Base-by-base conservation (phyloP, 257 asterid genomes). In the Lithospermum erythrorhizon region DNA sequence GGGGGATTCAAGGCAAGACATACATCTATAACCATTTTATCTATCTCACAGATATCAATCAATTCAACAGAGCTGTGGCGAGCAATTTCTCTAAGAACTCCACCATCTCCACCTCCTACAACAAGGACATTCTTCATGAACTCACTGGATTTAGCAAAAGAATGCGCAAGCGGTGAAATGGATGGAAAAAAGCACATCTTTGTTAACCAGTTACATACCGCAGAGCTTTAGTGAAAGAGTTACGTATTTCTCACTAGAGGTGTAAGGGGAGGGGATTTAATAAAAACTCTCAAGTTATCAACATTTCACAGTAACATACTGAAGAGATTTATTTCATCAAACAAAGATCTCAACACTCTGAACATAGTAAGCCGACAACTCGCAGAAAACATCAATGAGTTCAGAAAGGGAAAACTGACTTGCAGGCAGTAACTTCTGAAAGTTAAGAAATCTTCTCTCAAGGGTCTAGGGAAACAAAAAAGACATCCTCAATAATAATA, bases 51-150 rank as follows among this genome's bases (percentile, higher is more conserved):
- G 61, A 93, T 93, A 76, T 93, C 97, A 65, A 93, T 93, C 68
- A 10, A 68, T 75, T 86, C 87, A 76, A 93, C 95, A 61, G 98
- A 86, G 76, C 78, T 76, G 72, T 93, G 97, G 60, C 97, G 97
- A 58, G 90, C 75, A 77, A 93, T 76, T 78, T 93, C 98, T 72
- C 95, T 76, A 61, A 89, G 95, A 71, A 93, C 98, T 47, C 98
- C 98, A 70, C 97, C 98, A 73, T 93, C 98, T 76, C 98, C 98
- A 19, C 98, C 98, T 61, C 98, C 98, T 21, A 93, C 95, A 65
- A 93, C 98, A 78, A 93, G 79, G 79, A 93, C 97, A 97, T 93
- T 85, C 72, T 65, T 59, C 54, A 45, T 1, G 35, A 71, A 54
- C 13, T 30, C 23, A 23, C 68, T 62, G 17, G 51, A 66, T 51